Conservation (phyloP, 2,329 filamentous ascomycete genomes). For the Fusarium heterosporum region DNA sequence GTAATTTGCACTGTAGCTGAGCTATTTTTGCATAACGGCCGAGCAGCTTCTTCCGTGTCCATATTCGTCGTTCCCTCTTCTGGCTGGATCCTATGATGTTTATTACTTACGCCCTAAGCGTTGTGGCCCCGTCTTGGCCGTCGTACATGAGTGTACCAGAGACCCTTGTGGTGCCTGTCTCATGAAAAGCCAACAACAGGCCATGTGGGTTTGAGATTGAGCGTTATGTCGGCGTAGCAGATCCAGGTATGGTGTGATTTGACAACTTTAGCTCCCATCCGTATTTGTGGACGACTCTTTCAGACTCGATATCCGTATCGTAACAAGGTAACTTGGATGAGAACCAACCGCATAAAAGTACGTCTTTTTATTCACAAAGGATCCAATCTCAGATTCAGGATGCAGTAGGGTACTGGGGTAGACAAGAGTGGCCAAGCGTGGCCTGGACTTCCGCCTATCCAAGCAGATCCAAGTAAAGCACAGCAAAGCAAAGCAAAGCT, state of each 20-base stretch:
- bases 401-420: constrained; percentile 33
- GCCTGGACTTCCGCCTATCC: constrained; percentile 31
- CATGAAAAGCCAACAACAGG: constrained; percentile 33
- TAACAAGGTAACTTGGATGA: constrained; percentile 34
- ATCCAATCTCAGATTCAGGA: constrained; percentile 44
- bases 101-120: constrained; percentile 32
- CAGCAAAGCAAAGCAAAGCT: constrained; percentile 26
- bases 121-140: constrained; percentile 41
- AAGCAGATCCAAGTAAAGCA: constrained; percentile 7
- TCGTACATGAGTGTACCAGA: constrained; percentile 40
- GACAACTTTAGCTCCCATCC: constrained; percentile 35
- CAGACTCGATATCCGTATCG: constrained; percentile 33
- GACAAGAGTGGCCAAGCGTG: constrained; percentile 27
- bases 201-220: constrained; percentile 43
- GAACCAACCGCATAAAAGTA: constrained; percentile 45
- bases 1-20: constrained; percentile 33
- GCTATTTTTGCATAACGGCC: constrained; percentile 45
- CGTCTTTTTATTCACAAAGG: constrained; percentile 31
- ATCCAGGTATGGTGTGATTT: constrained; percentile 46
- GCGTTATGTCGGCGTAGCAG: constrained; percentile 30
- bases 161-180: constrained; percentile 33
- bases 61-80: constrained; percentile 32
- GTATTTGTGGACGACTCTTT: constrained; percentile 26
- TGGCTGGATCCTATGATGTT: constrained; percentile 34
- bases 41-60: constrained; percentile 34